These are phyloP conservation scores for Medicago lupulina DNA, from an alignment of 306 rosid species.

Conservation along the genomic window DNA sequence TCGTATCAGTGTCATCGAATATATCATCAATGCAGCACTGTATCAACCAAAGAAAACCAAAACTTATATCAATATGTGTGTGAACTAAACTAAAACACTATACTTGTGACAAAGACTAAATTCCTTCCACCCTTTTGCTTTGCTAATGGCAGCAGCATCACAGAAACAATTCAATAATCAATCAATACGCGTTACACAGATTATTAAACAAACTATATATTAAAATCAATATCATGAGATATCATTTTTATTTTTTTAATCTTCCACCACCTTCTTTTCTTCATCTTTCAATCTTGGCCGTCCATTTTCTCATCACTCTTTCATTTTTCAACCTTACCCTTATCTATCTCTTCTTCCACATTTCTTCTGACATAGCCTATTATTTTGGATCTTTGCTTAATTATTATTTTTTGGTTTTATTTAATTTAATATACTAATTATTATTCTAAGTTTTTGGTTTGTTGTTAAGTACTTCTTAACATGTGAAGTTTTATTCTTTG, in stretches of 20 bases:
- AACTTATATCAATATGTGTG: background rate
- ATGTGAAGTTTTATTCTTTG: slow-evolving; percentile 73
- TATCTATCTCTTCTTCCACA: slow-evolving; percentile 28
- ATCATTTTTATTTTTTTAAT: background rate
- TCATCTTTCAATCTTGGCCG: slow-evolving; percentile 49
- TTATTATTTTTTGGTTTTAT: slow-evolving; percentile 8
- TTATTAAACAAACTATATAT: background rate
- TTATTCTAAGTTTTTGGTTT: slow-evolving; percentile 51
- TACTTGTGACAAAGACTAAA: slow-evolving; percentile 54
- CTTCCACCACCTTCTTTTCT: slow-evolving; percentile 45
- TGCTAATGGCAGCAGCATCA: slow-evolving; percentile 19
- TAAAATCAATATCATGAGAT: background rate
- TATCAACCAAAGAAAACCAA: no score
- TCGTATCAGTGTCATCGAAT: no score
- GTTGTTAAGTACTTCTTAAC: slow-evolving; percentile 57
- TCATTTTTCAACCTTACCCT: slow-evolving; percentile 35
- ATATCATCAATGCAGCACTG: no score
- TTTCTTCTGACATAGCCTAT: slow-evolving; percentile 53
- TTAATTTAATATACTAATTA: slow-evolving; percentile 26
- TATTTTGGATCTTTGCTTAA: slow-evolving; percentile 46
- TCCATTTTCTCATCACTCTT: slow-evolving; percentile 38
- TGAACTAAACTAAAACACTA: slow-evolving; percentile 35
- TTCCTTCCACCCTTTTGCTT: slow-evolving; percentile 55
- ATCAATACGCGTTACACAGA: slow-evolving; percentile 49
- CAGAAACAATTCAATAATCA: slow-evolving; percentile 35